Evolutionary conservation across 2,329 filamentous ascomycete species (phyloP).

Genomic region (Fusarium pininemorale): DNA sequence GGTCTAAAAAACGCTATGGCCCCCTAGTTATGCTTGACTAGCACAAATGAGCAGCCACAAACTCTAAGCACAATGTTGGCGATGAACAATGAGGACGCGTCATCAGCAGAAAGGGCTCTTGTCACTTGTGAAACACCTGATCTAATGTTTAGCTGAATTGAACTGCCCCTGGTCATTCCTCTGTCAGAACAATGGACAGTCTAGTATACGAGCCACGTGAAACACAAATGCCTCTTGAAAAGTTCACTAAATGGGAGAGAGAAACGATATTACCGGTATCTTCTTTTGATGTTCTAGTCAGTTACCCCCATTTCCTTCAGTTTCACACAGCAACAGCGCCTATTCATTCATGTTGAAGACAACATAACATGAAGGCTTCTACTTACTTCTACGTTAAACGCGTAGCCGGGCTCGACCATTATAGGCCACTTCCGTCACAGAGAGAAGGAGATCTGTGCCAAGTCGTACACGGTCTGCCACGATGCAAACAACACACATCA

Average conservation of each 20-base stretch:
- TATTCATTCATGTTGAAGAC: background rate
- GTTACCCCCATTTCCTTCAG: background rate
- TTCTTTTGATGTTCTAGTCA: background rate
- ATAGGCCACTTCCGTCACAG: background rate
- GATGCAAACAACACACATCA: background rate
- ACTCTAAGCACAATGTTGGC: background rate
- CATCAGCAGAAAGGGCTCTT: background rate
- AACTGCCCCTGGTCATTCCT: background rate
- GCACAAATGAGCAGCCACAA: background rate
- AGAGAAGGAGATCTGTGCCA: background rate
- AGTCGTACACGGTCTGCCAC: background rate
- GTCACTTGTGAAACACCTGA: background rate
- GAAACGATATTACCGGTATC: background rate
- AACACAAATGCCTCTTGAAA: background rate
- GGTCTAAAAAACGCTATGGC: background rate
- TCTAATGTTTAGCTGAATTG: too few species aligned
- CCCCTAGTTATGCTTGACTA: background rate
- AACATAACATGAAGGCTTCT: background rate
- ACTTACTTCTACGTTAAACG: background rate
- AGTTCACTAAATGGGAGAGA: background rate
- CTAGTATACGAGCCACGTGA: background rate
- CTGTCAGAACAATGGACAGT: too few species aligned
- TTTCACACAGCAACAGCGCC: background rate
- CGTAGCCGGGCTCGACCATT: background rate
- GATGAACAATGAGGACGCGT: background rate